Base-by-base conservation (phyloP, 345 rosid species). In the Brassica carinata region DNA sequence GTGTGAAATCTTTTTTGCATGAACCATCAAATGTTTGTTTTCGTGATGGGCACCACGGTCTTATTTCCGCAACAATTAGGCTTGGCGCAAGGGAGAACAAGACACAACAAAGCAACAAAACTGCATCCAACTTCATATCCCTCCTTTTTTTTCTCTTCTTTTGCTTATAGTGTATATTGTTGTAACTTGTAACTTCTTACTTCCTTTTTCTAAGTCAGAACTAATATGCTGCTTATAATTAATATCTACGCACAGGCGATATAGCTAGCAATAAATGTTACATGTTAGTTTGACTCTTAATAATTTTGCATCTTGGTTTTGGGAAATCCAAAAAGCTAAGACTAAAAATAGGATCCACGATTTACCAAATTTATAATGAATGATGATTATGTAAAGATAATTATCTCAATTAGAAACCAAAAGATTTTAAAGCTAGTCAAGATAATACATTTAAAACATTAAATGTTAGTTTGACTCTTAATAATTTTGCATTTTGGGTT, bases 1-100 rank as follows among this genome's bases (percentile, higher is more conserved):
- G 61, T 71, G 69, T 64, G 11, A 10, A 64, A 69, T 77, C 53
- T 61, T 30, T 74, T 9, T 31, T 3, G 70, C 80, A 77, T 45
- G 51, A 0, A 14, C 81, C 81, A 33, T 9, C 64, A 70, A 77
- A 77, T 62, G 45, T 9, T 77, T 77, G 80, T 62, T 5, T 7
- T 45, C 13, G 61, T 8, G 75, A 7, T 43, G 82, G 82, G 36
- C 82, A 79, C 77, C 82, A 79, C 1, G 61, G 77, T 55, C 82
- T 73, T 43, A 2, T 73, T 69, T 58, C 62, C 1, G 64, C 73
- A 66, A 30, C 14, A 5, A 4, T 31, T 69, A 5, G 67, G 9
- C 17, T 40, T 51, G 45, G 27, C 19, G 26, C 1, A 14, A 75
- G 26, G 27, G 43, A 33, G n/a, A 65, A 14, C 8, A 75, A 8